A percentile compares a stretch with the other conserved stretches of the same genome.
Conservation (phyloP, 2,329 filamentous ascomycete genomes). For the Elsinoe arachidis region DNA sequence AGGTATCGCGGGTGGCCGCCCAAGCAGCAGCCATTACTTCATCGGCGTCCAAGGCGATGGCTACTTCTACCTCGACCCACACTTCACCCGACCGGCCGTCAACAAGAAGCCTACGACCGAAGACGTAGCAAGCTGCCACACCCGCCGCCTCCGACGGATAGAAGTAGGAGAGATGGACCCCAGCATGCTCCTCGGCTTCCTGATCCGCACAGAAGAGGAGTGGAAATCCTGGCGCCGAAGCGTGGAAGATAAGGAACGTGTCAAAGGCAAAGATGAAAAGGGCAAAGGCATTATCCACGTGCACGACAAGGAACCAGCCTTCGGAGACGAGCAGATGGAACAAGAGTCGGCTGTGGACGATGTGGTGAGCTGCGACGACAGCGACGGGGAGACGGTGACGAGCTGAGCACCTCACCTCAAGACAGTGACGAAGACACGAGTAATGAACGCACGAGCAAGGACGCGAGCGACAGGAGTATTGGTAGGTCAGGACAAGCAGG, state of each 20-base stretch:
- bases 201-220: conserved; percentile 74
- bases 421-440: background rate
- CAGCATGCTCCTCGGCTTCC: conserved; percentile 91
- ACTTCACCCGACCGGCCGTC: conserved; percentile 70
- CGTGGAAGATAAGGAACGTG: conserved; percentile 47
- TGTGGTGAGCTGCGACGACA: conserved; percentile 78
- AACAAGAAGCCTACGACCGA: conserved; percentile 51
- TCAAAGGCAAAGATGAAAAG: conserved; percentile 36
- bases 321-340: conserved; percentile 35
- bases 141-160: conserved; percentile 69
- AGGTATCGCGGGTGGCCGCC: conserved; percentile 88
- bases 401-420: background rate
- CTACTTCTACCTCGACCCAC: conserved; percentile 93
- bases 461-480: background rate
- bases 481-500: background rate
- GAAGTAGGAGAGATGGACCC: conserved; percentile 92
- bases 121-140: conserved; percentile 79
- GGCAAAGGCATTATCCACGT: conserved; percentile 83
- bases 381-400: conserved; percentile 26
- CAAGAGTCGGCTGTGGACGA: conserved; percentile 73
- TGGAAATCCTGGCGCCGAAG: conserved; percentile 74
- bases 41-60: conserved; percentile 63
- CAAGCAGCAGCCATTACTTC: conserved; percentile 79
- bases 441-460: conserved; percentile 3
- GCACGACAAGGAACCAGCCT: conserved; percentile 57